phyloP scores from a whole-genome alignment of 2,329 filamentous ascomycete species.

The Alternaria atra region DNA sequence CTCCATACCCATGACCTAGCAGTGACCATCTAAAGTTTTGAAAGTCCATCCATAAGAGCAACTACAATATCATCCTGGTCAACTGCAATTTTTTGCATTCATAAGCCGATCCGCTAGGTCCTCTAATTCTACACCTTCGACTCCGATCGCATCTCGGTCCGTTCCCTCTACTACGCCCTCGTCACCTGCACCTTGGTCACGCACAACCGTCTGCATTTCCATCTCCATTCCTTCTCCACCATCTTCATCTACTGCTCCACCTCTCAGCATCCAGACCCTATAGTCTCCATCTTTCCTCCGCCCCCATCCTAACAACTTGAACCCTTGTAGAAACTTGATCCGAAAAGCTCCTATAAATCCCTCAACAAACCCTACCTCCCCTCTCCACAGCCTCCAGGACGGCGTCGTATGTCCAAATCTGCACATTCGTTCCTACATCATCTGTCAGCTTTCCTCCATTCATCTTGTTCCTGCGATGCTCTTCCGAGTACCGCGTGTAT shows the following conservation, averaged over 20 bases:
- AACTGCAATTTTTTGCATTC: background rate
- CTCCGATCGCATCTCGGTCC: too few species aligned
- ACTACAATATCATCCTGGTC: background rate
- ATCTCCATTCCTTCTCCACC: too few species aligned
- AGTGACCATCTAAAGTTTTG: background rate
- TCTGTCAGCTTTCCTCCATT: background rate
- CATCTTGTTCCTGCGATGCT: background rate
- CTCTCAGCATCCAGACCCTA: too few species aligned
- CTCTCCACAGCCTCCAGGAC: background rate
- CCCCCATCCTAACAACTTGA: background rate
- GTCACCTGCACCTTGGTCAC: too few species aligned
- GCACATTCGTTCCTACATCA: background rate
- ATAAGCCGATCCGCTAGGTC: background rate
- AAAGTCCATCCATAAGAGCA: background rate
- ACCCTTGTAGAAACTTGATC: background rate
- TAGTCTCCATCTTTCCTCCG: background rate
- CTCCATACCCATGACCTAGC: too few species aligned
- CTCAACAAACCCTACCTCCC: background rate
- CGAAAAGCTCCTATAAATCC: background rate
- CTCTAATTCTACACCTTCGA: background rate
- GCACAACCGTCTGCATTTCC: too few species aligned
- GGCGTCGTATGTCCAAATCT: background rate
- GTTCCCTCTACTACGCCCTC: background rate
- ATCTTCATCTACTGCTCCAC: too few species aligned
- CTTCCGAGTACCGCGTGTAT: too few species aligned